phyloP scores from a whole-genome alignment of 2,329 filamentous ascomycete genomes.

The Stemphylium lycopersici region DNA sequence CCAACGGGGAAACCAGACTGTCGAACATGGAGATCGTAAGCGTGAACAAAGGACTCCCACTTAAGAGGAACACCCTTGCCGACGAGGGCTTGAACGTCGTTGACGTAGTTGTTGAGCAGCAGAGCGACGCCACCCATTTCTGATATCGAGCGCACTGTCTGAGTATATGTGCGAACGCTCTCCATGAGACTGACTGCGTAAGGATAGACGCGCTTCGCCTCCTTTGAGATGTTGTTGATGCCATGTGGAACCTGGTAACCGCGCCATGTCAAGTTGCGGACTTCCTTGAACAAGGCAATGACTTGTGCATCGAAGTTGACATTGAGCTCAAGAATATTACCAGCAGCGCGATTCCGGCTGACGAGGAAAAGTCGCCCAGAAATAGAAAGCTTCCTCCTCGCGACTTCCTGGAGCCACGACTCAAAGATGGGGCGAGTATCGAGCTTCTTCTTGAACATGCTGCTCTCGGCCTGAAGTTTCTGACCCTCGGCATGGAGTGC shows the following conservation, averaged over 20 bases:
- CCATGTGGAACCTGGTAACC: slow-evolving; percentile 93
- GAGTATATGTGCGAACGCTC: slow-evolving; percentile 90
- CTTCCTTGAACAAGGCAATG: slow-evolving; percentile 98
- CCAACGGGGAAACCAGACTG: slow-evolving; percentile 65
- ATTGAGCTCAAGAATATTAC: slow-evolving; percentile 82
- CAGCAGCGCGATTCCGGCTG: slow-evolving; percentile 83
- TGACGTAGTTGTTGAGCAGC: slow-evolving; percentile 87
- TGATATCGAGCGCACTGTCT: slow-evolving; percentile 82
- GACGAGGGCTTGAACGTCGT: slow-evolving; percentile 84
- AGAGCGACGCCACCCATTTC: slow-evolving; percentile 88
- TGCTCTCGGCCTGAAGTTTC: slow-evolving; percentile 88
- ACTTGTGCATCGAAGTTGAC: slow-evolving; percentile 98
- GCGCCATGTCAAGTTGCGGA: slow-evolving; percentile 92
- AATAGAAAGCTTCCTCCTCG: slow-evolving; percentile 86
- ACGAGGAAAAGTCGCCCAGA: slow-evolving; percentile 92
- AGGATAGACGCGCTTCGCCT: slow-evolving; percentile 97
- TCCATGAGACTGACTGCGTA: slow-evolving; percentile 99
- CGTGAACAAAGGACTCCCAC: slow-evolving; percentile 98
- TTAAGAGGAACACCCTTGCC: slow-evolving; percentile 85
- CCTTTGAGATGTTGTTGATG: slow-evolving; percentile 94
- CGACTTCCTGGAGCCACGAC: slow-evolving; percentile 91
- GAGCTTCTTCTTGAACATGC: slow-evolving; percentile 93
- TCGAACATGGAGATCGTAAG: slow-evolving; percentile 87
- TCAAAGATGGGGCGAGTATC: slow-evolving; percentile 94
- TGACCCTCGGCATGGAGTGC: slow-evolving; percentile 92